Base-by-base conservation (phyloP, 805 yeast species). In the Cyberlindnera nakhonratchasimensis region DNA sequence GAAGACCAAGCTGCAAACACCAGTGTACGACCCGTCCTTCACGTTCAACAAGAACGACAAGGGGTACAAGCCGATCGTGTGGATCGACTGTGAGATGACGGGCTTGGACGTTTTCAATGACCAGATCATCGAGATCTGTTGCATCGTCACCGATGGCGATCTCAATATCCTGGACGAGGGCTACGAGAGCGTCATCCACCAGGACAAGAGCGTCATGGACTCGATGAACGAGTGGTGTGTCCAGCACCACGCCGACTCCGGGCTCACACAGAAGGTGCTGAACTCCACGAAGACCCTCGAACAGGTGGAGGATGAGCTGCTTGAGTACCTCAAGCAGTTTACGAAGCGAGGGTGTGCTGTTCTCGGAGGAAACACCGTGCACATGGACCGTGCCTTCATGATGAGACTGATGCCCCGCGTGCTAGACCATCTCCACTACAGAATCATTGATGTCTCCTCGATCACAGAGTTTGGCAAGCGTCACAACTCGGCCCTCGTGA, bases 51-150 rank as follows among this genome's bases (percentile, higher is more conserved):
- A 34, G 20, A 28, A 45, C 22, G 24, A 40, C 20, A 38, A 52
- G 28, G 45, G 42, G 19, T 55, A 42, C 48, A 60, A 64, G 35
- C 75, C 75, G 6, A 70, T 91, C 16, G 95, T 93, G 4, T 93
- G 99, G 99, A 74, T 93, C 14, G 99, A 93, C 65, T 93, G 98
- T 64, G 99, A 93, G 62, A 93, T 93, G 99, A 93, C 99, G 0
- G 99, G 99, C 0, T 67, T 93, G 29, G 84, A 91, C 53, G 79
- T 81, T n/a, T 62, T 66, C 36, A 70, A 72, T n/a, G 98, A 93
- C 60, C 79, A 75, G 44, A 90, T 93, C 53, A 86, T 93, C 46
- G 99, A 93, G 63, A 81, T 93, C 21, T 87, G 96, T 60, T 89
- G 96, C 60, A 67, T 91, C 29, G 71, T 93, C 34, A 93, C 99